These are phyloP conservation scores for Paracoccidioides lutzii DNA, from an alignment of 2,329 filamentous ascomycete species.

Conservation along the genomic window DNA sequence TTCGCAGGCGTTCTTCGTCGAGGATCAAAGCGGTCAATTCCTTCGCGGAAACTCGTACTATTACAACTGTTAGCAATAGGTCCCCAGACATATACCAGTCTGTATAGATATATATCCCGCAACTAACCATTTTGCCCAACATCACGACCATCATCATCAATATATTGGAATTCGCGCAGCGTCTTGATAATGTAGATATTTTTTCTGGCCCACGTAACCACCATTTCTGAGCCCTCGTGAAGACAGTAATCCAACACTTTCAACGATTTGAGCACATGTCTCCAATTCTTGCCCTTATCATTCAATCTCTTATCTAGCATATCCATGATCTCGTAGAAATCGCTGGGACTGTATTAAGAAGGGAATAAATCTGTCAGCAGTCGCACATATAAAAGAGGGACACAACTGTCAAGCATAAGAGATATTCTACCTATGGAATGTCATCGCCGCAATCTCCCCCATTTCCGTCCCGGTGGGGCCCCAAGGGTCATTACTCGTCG, in stretches of 20 bases:
- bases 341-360: slow-evolving; percentile 55
- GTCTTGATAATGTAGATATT: slow-evolving; percentile 99
- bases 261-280: slow-evolving; percentile 90
- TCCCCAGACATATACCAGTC: not conserved
- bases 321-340: slow-evolving; percentile 99
- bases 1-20: slow-evolving; percentile 84
- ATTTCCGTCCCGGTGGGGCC: slow-evolving; percentile 95
- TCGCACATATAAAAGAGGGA: not conserved
- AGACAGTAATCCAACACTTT: slow-evolving; percentile 97
- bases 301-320: slow-evolving; percentile 98
- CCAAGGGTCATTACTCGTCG: slow-evolving; percentile 98
- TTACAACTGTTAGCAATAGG: not conserved
- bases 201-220: slow-evolving; percentile 95
- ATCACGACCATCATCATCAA: slow-evolving; percentile 89
- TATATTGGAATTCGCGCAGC: slow-evolving; percentile 87
- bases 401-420: not conserved
- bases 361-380: not conserved
- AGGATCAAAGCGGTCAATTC: slow-evolving; percentile 84
- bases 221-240: slow-evolving; percentile 89
- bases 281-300: slow-evolving; percentile 99
- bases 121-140: slow-evolving; percentile 86
- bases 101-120: not conserved
- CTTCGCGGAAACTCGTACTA: slow-evolving; percentile 91
- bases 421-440: slow-evolving; percentile 71
- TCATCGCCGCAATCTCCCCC: slow-evolving; percentile 96